Conservation (phyloP, 768 basidiomycete species). For the Boletus huronensis region DNA sequence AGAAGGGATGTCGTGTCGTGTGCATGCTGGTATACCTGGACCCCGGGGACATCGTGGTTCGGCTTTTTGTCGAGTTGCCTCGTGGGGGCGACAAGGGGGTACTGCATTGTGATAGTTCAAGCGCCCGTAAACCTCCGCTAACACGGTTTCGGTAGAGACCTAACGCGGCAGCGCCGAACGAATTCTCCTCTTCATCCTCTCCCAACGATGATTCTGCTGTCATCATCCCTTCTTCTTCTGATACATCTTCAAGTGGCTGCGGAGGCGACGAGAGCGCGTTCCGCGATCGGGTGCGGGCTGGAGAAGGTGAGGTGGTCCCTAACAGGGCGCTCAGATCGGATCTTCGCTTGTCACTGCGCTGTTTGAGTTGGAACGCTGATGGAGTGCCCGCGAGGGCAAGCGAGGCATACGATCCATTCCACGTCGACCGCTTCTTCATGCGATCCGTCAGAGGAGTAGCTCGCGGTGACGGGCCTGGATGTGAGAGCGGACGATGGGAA, state of each 20-base stretch:
- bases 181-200: constrained; percentile 28
- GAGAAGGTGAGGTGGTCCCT: constrained; percentile 25
- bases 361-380: constrained; percentile 37
- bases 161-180: constrained; percentile 63
- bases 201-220: constrained; percentile 18
- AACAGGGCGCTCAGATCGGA: constrained; percentile 53
- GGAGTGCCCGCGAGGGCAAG: constrained; percentile 49
- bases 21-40: constrained; percentile 66
- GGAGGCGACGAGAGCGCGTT: constrained; percentile 42
- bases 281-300: constrained; percentile 28
- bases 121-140: constrained; percentile 45
- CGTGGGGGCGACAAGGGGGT: constrained; percentile 13
- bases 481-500: constrained; percentile 45
- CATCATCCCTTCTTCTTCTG: constrained; percentile 34
- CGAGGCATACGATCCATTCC: constrained; percentile 66
- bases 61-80: constrained; percentile 14
- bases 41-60: constrained; percentile 38
- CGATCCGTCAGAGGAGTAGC: constrained; percentile 19
- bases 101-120: constrained; percentile 36
- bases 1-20: constrained; percentile 60
- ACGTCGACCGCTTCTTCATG: constrained; percentile 61
- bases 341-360: constrained; percentile 49
- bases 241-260: constrained; percentile 34
- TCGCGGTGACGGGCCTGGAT: constrained; percentile 31
- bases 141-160: constrained; percentile 54